Conservation (phyloP, 2,329 filamentous ascomycete genomes). For the Colletotrichum theobromicola region DNA sequence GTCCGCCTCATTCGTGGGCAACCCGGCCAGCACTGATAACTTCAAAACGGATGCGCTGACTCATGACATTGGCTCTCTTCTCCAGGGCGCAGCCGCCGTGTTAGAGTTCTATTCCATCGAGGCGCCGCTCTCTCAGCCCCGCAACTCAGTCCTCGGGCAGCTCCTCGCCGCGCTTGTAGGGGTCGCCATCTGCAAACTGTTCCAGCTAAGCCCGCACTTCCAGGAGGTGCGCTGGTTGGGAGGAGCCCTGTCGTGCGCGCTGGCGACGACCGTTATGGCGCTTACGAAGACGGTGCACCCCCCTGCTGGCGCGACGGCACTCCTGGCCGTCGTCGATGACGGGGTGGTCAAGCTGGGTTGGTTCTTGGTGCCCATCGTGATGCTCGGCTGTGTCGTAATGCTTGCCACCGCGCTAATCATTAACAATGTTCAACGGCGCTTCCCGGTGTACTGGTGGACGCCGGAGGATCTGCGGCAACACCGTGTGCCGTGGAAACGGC, state of each 20-base stretch:
- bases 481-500: neutral
- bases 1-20: neutral
- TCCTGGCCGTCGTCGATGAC: conserved; percentile 68
- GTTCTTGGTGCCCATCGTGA: conserved; percentile 68
- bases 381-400: conserved; percentile 67
- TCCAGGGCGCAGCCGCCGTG: conserved; percentile 75
- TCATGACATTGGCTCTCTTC: neutral
- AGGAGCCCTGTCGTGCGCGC: conserved; percentile 68
- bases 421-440: conserved; percentile 73
- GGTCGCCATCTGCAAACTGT: conserved; percentile 68
- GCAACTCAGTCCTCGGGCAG: conserved; percentile 73
- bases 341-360: conserved; percentile 66
- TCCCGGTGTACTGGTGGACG: conserved; percentile 76
- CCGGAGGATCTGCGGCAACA: conserved; percentile 33
- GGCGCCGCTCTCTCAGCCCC: conserved; percentile 75
- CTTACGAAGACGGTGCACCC: conserved; percentile 76
- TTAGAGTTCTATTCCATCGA: conserved; percentile 76
- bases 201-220: conserved; percentile 53
- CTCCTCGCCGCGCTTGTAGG: conserved; percentile 66
- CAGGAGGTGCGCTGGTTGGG: conserved; percentile 66
- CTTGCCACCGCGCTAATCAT: conserved; percentile 65
- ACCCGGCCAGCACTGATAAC: neutral
- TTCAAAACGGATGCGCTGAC: neutral
- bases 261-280: conserved; percentile 68
- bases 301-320: conserved; percentile 75